These are phyloP conservation scores for Butyriboletus loyo DNA, from an alignment of 768 basidiomycete species.

Conservation along the genomic window DNA sequence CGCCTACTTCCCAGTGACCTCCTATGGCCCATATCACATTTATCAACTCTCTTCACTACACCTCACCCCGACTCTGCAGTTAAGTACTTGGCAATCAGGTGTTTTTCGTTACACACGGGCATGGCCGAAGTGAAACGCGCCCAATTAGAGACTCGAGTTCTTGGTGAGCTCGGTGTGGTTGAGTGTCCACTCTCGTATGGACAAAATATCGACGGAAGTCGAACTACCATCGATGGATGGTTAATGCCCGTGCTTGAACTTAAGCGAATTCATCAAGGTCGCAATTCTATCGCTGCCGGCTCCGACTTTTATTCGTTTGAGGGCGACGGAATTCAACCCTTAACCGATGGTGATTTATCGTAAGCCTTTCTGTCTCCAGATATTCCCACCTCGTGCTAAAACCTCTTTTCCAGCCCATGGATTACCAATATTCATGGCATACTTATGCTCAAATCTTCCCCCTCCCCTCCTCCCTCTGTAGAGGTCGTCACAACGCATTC, in stretches of 20 bases:
- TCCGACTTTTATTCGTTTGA: slow-evolving; percentile 47
- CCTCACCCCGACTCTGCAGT: slow-evolving; percentile 63
- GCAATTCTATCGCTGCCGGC: slow-evolving; percentile 43
- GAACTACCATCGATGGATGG: slow-evolving; percentile 69
- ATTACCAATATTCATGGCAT: slow-evolving; percentile 64
- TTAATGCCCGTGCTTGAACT: slow-evolving; percentile 71
- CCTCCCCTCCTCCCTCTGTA: slow-evolving; percentile 24
- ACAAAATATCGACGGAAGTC: slow-evolving; percentile 43
- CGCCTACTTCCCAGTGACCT: slow-evolving; percentile 59
- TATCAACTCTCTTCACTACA: slow-evolving; percentile 43
- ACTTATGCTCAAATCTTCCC: slow-evolving; percentile 52
- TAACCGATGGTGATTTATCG: slow-evolving; percentile 56
- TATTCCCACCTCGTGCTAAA: slow-evolving; percentile 11
- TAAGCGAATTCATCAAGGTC: slow-evolving; percentile 50
- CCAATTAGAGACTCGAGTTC: slow-evolving; percentile 54
- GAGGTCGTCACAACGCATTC: slow-evolving; percentile 64
- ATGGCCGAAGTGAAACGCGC: slow-evolving; percentile 78
- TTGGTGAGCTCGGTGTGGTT: slow-evolving; percentile 56
- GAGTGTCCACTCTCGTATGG: slow-evolving; percentile 68
- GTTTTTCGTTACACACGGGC: slow-evolving; percentile 71
- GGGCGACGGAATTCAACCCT: slow-evolving; percentile 28
- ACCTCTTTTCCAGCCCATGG: slow-evolving; percentile 43
- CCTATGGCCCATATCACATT: slow-evolving; percentile 53
- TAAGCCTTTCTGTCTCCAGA: slow-evolving; percentile 25
- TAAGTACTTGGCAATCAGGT: slow-evolving; percentile 68